These are phyloP conservation scores for Halophytophthora polymorphica DNA, from an alignment of 352 stramenopile species.

Conservation along the genomic window DNA sequence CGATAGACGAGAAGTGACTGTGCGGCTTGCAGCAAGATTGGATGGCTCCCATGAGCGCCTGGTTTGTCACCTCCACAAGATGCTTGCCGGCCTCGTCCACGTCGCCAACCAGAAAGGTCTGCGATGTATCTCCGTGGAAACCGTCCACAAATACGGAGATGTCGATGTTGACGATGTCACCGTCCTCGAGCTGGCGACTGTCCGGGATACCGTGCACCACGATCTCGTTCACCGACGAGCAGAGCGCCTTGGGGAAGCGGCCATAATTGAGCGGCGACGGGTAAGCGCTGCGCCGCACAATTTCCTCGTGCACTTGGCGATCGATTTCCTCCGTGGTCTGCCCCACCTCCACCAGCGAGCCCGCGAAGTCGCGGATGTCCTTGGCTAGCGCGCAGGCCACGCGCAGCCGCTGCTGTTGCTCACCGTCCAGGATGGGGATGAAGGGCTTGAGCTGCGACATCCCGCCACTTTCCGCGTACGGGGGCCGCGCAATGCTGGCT, in stretches of 20 bases:
- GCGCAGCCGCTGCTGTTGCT: conserved; percentile 63
- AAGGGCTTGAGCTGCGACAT: conserved; percentile 71
- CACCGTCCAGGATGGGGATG: conserved; percentile 72
- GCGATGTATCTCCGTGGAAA: conserved; percentile 98
- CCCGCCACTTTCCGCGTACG: conserved; percentile 56
- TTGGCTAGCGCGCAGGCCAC: conserved; percentile 66
- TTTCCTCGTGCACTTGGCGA: conserved; percentile 87
- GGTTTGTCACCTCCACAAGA: conserved; percentile 90
- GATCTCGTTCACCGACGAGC: conserved; percentile 96
- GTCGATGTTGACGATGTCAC: conserved; percentile 97
- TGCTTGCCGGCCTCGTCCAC: conserved; percentile 83
- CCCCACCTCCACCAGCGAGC: conserved; percentile 72
- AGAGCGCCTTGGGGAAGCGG: conserved; percentile 95
- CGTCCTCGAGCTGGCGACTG: conserved; percentile 80
- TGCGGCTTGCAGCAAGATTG: conserved; percentile 89
- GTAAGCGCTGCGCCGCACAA: conserved; percentile 85
- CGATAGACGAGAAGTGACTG: conserved; percentile 93
- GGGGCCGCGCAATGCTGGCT: conserved; percentile 46
- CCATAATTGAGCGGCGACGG: conserved; percentile 92
- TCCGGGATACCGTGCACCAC: conserved; percentile 98
- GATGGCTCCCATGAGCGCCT: conserved; percentile 83
- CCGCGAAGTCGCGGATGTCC: conserved; percentile 80
- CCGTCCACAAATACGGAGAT: conserved; percentile 92
- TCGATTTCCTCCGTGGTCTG: conserved; percentile 95
- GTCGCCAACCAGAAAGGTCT: conserved; percentile 93